Evolutionary conservation across 257 asterid species (phyloP), one percentile per base, ranked within the genome.

Genomic region (Solanum arcanum): DNA sequence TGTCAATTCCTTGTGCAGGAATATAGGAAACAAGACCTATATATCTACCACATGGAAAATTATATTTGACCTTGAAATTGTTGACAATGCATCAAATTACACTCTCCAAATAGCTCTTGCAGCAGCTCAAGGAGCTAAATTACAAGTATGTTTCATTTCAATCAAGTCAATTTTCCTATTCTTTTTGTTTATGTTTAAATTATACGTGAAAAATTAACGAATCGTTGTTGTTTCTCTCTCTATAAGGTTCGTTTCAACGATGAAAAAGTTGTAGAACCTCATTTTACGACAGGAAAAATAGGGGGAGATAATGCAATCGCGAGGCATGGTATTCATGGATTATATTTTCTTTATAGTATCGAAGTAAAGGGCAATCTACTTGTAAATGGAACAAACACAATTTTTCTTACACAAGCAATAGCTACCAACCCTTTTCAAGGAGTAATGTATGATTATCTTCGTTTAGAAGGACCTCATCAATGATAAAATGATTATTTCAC

Each of bases 71-170:
- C 91, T 92, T 11, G 42, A 49, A 20, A 60, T 10, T 15, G 88
- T 93, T 6, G 56, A 69, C 31, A 72, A 44, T 31, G 78, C 33
- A 3, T 90, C 80, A 83, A 91, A 89, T 60, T 95, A 95, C 91
- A 95, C 97, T 16, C 95, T 95, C 41, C 98, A 91, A 82, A 44
- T 95, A 83, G 95, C 98, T 4, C 86, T 95, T 5, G 98, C 98
- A 84, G 93, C 98, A 4, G 94, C 95, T 21, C 89, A 86, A 13
- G 44, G 12, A 46, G 98, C 97, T 64, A 88, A 86, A 35, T 39
- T 95, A 86, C 91, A 95, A 83, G 98, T 94, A 91, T n/a, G 81
- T 69, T 69, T 12, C 15, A 27, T 68, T 13, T 68, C 35, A 68
- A 52, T 15, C 60, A 52, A 52, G 23, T 0, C 7, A 5, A 52